These are phyloP conservation scores for Erodium trifolium DNA, from an alignment of 441 rosid species.

Conservation along the genomic window DNA sequence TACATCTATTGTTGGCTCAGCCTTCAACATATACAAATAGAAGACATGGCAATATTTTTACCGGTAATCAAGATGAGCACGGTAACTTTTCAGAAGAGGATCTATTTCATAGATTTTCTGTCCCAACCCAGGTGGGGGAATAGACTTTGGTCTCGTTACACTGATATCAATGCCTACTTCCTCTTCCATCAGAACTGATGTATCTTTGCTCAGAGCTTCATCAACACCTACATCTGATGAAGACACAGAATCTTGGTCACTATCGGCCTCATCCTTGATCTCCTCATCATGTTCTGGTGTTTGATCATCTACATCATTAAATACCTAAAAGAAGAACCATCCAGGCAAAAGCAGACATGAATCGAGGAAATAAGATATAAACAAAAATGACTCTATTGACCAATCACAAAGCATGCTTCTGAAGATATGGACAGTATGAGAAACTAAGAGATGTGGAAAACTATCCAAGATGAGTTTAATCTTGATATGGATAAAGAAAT, in stretches of 20 bases:
- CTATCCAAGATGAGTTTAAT: background rate
- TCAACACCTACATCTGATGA: conserved; percentile 24
- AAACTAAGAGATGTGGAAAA: background rate
- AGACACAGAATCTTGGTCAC: conserved; percentile 25
- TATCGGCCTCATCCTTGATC: conserved; percentile 24
- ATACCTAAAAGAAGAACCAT: conserved; percentile 28
- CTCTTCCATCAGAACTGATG: conserved; percentile 10
- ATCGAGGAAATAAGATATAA: conserved; percentile 3
- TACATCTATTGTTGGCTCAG: background rate
- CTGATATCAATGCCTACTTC: conserved; percentile 3
- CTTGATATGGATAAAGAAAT: background rate
- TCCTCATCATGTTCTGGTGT: conserved; percentile 37
- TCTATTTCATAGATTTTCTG: conserved; percentile 81
- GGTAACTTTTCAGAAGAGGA: conserved; percentile 47
- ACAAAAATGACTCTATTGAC: conserved; percentile 9
- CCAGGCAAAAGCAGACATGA: conserved; percentile 11
- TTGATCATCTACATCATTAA: conserved; percentile 26
- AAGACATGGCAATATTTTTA: conserved; percentile 27
- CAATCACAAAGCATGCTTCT: background rate
- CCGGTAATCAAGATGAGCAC: conserved; percentile 86
- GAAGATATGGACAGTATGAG: conserved; percentile 4
- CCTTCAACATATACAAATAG: background rate
- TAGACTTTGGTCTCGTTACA: conserved; percentile 19
- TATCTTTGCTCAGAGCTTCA: conserved; percentile 23
- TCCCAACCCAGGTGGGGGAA: conserved; percentile 75